Percentiles rank a stretch among this genome's conserved stretches.
These are phyloP conservation scores for Yarrowia sp. DNA, from an alignment of 805 yeast species.

Conservation along the genomic window DNA sequence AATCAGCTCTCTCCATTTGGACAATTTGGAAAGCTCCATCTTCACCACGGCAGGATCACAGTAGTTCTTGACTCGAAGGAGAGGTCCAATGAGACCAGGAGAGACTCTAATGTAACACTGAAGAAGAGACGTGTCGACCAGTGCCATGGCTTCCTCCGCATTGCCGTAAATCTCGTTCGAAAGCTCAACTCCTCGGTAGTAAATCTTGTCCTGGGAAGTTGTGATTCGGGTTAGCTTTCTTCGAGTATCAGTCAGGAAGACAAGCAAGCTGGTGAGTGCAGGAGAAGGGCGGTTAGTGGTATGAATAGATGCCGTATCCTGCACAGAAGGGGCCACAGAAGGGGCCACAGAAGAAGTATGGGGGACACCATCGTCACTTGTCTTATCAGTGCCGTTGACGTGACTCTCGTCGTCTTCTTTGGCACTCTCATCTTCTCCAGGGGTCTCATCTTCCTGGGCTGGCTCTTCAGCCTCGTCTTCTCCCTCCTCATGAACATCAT, in stretches of 20 bases:
- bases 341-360: not conserved
- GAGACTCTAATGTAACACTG: slow-evolving; percentile 65
- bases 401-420: not conserved
- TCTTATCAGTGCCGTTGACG: not conserved
- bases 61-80: slow-evolving; percentile 68
- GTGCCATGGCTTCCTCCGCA: slow-evolving; percentile 38
- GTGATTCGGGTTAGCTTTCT: slow-evolving; percentile 42
- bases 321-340: not conserved
- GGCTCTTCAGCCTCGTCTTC: not conserved
- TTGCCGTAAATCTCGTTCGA: slow-evolving; percentile 36
- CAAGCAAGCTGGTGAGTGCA: slow-evolving; percentile 39
- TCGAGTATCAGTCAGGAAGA: slow-evolving; percentile 50
- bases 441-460: not conserved
- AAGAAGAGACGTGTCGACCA: slow-evolving; percentile 76
- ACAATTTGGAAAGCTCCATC: slow-evolving; percentile 44
- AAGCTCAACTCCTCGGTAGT: slow-evolving; percentile 31
- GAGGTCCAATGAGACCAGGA: slow-evolving; percentile 75
- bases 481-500: not conserved
- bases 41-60: slow-evolving; percentile 68
- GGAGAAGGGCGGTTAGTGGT: slow-evolving; percentile 4
- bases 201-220: slow-evolving; percentile 27
- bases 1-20: slow-evolving; percentile 62
- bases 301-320: not conserved
- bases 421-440: not conserved
- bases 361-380: not conserved